Conservation (phyloP, 192 early-diverging fungal species). For the Backusella australiensis region DNA sequence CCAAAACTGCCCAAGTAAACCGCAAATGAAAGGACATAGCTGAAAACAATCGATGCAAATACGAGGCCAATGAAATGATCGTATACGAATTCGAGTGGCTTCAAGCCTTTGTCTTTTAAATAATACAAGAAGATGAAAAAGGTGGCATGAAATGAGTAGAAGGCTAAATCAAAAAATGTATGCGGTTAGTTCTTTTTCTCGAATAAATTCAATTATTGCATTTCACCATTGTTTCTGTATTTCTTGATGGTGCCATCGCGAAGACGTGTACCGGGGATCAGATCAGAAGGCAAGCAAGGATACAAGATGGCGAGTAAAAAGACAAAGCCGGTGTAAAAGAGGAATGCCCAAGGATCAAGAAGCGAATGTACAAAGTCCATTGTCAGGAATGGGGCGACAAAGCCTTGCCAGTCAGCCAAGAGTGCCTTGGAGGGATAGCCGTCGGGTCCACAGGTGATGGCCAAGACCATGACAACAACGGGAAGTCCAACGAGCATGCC, state of each 20-base stretch:
- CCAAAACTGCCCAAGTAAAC: conserved; percentile 79
- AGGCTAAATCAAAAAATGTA: conserved; percentile 24
- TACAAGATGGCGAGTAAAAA: conserved; percentile 64
- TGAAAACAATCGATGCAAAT: conserved; percentile 64
- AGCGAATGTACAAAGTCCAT: background rate
- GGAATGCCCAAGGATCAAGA: conserved; percentile 45
- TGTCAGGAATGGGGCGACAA: background rate
- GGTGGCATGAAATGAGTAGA: conserved; percentile 47
- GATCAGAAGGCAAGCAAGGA: conserved; percentile 65
- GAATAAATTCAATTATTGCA: background rate
- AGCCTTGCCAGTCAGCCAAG: background rate
- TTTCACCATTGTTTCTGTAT: conserved; percentile 78
- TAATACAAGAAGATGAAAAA: conserved; percentile 48
- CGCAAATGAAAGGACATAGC: conserved; percentile 61
- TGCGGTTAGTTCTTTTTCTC: background rate
- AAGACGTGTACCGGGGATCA: conserved; percentile 62
- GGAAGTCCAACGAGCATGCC: conserved; percentile 50
- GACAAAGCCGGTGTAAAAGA: conserved; percentile 66
- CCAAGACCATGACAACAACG: conserved; percentile 38
- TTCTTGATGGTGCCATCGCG: conserved; percentile 64
- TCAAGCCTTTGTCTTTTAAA: conserved; percentile 47
- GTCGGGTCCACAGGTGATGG: conserved; percentile 40
- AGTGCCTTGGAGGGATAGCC: conserved; percentile 49
- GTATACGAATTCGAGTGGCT: conserved; percentile 78
- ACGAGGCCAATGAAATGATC: conserved; percentile 77